A percentile compares a stretch with the other conserved stretches of the same genome.
Evolutionary conservation across 768 basidiomycete species (phyloP).

Genomic region (Phlebiopsis flavidoalba): DNA sequence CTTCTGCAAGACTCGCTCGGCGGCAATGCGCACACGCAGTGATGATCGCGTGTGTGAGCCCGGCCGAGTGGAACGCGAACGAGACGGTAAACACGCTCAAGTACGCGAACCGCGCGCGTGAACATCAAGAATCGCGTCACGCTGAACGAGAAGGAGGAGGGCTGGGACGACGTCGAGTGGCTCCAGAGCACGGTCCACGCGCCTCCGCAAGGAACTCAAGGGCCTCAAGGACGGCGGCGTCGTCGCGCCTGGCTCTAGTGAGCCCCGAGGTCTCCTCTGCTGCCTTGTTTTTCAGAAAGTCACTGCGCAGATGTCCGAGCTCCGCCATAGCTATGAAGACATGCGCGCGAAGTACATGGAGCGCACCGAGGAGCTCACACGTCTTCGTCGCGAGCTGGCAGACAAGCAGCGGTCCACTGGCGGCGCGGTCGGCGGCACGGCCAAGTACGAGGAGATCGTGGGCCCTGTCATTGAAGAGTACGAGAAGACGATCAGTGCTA

Average conservation of each 20-base stretch:
- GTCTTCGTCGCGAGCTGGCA: conserved; percentile 72
- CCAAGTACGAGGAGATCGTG: conserved; percentile 82
- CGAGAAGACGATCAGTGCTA: conserved; percentile 91
- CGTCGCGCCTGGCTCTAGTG: conserved; percentile 13
- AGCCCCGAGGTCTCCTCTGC: conserved; percentile 22
- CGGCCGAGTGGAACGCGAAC: conserved; percentile 90
- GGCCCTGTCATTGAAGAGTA: conserved; percentile 99
- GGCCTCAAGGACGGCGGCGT: conserved; percentile 63
- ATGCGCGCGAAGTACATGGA: conserved; percentile 81
- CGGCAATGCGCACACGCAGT: conserved; percentile 91
- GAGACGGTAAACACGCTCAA: conserved; percentile 96
- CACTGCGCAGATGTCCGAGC: conserved; percentile 72
- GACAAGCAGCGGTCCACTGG: conserved; percentile 63
- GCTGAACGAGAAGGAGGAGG: conserved; percentile 91
- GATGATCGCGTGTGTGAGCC: conserved; percentile 98
- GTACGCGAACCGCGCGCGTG: conserved; percentile 93
- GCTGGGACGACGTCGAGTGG: conserved; percentile 99
- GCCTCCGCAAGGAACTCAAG: conserved; percentile 86
- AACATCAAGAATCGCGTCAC: conserved; percentile 96
- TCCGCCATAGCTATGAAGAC: conserved; percentile 84
- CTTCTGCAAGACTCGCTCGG: conserved; percentile 95
- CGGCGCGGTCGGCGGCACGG: conserved; percentile 63
- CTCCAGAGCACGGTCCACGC: conserved; percentile 80
- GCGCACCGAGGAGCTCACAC: conserved; percentile 82
- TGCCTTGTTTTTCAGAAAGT: conserved; percentile 46